These are phyloP conservation scores for Grosmannia penicillata DNA, from an alignment of 2,329 filamentous ascomycete species.

Conservation along the genomic window DNA sequence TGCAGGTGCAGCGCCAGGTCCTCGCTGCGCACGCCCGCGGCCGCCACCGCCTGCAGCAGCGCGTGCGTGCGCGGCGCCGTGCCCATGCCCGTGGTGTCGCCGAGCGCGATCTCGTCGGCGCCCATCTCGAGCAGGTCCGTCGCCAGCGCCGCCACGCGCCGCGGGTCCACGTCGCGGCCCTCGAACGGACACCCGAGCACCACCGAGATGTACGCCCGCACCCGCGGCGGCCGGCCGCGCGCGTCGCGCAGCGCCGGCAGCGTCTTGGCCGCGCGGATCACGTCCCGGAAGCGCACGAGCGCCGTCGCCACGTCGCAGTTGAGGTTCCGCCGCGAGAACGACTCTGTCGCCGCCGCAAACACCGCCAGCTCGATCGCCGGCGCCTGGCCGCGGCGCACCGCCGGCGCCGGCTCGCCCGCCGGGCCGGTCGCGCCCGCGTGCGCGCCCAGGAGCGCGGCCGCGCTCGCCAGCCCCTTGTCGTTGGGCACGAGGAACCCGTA, in stretches of 20 bases:
- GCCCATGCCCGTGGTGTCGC: slow-evolving; percentile 84
- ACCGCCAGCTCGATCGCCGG: slow-evolving; percentile 21
- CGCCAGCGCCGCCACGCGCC: slow-evolving; percentile 50
- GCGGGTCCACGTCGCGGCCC: slow-evolving; percentile 47
- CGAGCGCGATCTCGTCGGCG: slow-evolving; percentile 78
- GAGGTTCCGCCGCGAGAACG: slow-evolving; percentile 67
- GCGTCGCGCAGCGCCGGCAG: slow-evolving; percentile 20
- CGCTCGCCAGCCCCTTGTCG: slow-evolving; percentile 53
- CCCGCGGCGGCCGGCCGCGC: slow-evolving; percentile 35
- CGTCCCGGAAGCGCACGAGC: slow-evolving; percentile 51
- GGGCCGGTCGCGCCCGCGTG: slow-evolving; percentile 34
- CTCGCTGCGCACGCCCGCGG: slow-evolving; percentile 52
- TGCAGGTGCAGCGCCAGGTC: slow-evolving; percentile 77
- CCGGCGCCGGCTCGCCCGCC: slow-evolving; percentile 33
- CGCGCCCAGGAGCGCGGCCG: slow-evolving; percentile 35
- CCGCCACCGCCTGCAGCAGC: slow-evolving; percentile 47
- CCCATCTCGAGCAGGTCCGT: slow-evolving; percentile 66
- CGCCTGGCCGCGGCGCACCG: slow-evolving; percentile 10
- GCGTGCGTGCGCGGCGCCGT: slow-evolving; percentile 56
- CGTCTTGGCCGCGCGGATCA: slow-evolving; percentile 56
- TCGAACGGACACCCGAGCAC: slow-evolving; percentile 70
- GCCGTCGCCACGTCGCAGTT: slow-evolving; percentile 68
- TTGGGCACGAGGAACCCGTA: slow-evolving; percentile 79
- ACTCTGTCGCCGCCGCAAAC: slow-evolving; percentile 70
- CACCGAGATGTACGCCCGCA: slow-evolving; percentile 68